A percentile compares a stretch with the other conserved stretches of the same genome.
phyloP scores from a whole-genome alignment of 768 basidiomycete species.

The button mushroom (Agaricus bisporus) region DNA sequence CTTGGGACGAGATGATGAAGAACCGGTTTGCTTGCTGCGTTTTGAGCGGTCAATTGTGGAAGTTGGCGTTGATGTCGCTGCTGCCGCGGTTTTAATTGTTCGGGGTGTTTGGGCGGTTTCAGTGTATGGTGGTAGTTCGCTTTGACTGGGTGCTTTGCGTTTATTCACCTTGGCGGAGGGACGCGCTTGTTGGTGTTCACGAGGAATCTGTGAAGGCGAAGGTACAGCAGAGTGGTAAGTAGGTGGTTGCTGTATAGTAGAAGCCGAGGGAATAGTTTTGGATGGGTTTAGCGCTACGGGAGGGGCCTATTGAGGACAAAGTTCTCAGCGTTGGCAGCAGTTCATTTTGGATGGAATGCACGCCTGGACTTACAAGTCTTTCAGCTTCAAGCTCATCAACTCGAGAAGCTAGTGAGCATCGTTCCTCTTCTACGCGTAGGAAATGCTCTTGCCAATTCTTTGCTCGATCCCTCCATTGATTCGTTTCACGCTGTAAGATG shows the following conservation, averaged over 20 bases:
- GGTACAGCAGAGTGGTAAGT: constrained; percentile 12
- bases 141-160: constrained; percentile 7
- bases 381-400: constrained; percentile 55
- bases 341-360: background rate
- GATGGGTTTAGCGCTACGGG: background rate
- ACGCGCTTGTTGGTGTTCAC: background rate
- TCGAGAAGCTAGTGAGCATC: constrained; percentile 48
- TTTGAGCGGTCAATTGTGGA: constrained; percentile 16
- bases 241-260: background rate
- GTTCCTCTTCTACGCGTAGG: constrained; percentile 65
- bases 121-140: constrained; percentile 8
- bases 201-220: background rate
- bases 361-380: constrained; percentile 32
- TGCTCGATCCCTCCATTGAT: constrained; percentile 73
- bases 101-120: constrained; percentile 2
- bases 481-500: constrained; percentile 57
- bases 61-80: constrained; percentile 19
- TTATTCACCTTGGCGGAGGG: constrained; percentile 6
- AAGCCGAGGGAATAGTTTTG: background rate
- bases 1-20: constrained; percentile 1
- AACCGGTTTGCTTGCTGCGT: background rate
- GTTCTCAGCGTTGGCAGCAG: no score
- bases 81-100: constrained; percentile 18
- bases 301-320: background rate
- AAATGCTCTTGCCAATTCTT: constrained; percentile 80